A percentile compares a stretch with the other conserved stretches of the same genome.
Conservation (phyloP, 306 rosid genomes). For the Lathyrus sativus region DNA sequence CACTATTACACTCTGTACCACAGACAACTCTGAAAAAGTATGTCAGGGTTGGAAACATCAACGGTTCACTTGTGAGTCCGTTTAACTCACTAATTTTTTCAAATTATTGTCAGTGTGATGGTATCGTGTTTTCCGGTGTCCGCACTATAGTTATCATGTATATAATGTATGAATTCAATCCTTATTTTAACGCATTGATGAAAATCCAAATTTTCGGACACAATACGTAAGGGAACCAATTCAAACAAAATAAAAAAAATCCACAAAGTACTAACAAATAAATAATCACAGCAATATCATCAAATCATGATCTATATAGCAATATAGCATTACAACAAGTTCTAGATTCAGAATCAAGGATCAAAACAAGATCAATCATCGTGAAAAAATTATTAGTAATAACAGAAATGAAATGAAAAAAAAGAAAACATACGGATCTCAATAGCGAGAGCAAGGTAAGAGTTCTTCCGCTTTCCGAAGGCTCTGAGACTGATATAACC, state of each 20-base stretch:
- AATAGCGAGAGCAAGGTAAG: slow-evolving; percentile 56
- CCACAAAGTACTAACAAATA: neutral
- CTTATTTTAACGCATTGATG: neutral
- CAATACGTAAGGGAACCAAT: neutral
- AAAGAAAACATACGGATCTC: slow-evolving; percentile 55
- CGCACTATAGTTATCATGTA: too few relatives aligned
- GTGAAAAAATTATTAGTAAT: neutral
- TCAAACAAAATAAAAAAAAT: neutral
- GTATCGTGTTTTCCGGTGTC: too few relatives aligned
- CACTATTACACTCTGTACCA: too few relatives aligned
- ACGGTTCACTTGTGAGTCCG: too few relatives aligned
- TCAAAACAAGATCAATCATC: neutral
- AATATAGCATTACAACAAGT: neutral
- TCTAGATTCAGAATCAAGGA: slow-evolving; percentile 13
- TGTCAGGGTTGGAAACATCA: too few relatives aligned
- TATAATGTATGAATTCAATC: neutral
- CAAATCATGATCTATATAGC: slow-evolving; percentile 12
- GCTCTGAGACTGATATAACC: slow-evolving; percentile 82
- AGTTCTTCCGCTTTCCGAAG: slow-evolving; percentile 65
- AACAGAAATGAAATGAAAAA: neutral
- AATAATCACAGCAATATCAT: neutral
- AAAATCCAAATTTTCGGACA: neutral
- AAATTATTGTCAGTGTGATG: too few relatives aligned
- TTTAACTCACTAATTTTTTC: too few relatives aligned
- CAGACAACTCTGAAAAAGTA: too few relatives aligned